A percentile compares a stretch with the other conserved stretches of the same genome.
Evolutionary conservation across 805 yeast species (phyloP).

Genomic region (Yamadazyma laniorum): DNA sequence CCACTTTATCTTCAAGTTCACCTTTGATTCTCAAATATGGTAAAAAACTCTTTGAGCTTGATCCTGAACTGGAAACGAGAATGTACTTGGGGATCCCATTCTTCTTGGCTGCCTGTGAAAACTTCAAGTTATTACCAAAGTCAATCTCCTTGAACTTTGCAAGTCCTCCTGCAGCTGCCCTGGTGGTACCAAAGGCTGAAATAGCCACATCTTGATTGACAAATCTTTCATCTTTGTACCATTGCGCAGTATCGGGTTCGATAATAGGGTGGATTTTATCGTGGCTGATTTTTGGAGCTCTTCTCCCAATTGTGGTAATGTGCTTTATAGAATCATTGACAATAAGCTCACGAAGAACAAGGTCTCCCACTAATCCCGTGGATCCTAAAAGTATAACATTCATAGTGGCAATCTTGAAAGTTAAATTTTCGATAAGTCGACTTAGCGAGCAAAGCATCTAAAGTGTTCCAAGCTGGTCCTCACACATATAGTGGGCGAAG

Average conservation of each 20-base stretch:
- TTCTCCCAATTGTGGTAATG: constrained; percentile 53
- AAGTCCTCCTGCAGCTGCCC: constrained; percentile 68
- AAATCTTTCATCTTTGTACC: constrained; percentile 43
- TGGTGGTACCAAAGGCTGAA: constrained; percentile 75
- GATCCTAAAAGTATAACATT: constrained; percentile 52
- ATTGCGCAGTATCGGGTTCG: constrained; percentile 40
- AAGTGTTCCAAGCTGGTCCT: too few relatives aligned
- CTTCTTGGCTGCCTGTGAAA: constrained; percentile 72
- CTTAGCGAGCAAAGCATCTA: too few relatives aligned
- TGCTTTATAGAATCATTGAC: constrained; percentile 33
- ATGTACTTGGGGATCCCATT: constrained; percentile 68
- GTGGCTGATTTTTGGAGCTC: constrained; percentile 32
- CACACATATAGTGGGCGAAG: too few relatives aligned
- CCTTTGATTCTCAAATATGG: constrained; percentile 73
- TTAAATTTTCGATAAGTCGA: too few relatives aligned
- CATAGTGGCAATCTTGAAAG: constrained; percentile 12
- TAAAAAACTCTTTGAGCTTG: constrained; percentile 54
- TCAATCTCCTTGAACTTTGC: constrained; percentile 71
- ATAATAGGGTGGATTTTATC: constrained; percentile 38
- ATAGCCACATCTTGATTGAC: constrained; percentile 45
- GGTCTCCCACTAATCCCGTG: constrained; percentile 75
- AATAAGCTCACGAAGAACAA: constrained; percentile 48
- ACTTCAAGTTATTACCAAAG: constrained; percentile 62
- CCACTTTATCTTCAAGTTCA: constrained; percentile 65
- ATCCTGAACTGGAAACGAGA: constrained; percentile 65